These are phyloP conservation scores for Xylaria intraflava DNA, from an alignment of 495 filamentous ascomycete genomes.

Conservation along the genomic window DNA sequence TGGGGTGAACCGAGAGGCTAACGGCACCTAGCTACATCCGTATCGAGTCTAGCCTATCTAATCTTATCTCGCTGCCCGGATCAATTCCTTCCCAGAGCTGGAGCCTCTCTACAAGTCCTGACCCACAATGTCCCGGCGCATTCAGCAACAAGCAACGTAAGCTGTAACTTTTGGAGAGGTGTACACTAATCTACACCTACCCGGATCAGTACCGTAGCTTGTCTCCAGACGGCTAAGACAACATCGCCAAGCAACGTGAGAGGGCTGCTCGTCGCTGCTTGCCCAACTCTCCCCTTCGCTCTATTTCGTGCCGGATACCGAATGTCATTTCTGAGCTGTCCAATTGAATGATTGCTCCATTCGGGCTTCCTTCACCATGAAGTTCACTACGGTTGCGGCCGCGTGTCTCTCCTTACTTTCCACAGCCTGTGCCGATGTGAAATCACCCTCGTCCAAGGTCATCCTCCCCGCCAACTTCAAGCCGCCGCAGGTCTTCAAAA, in stretches of 20 bases:
- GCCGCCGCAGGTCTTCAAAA: constrained; percentile 84
- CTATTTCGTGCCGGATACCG: constrained; percentile 1
- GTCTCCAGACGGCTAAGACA: constrained; percentile 8
- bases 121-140: constrained; percentile 7
- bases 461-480: constrained; percentile 65
- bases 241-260: constrained; percentile 4
- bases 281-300: neutral
- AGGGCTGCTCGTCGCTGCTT: neutral
- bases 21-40: no score
- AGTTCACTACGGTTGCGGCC: constrained; percentile 44
- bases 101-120: no score
- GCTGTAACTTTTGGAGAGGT: constrained; percentile 29
- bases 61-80: neutral
- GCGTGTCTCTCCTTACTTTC: constrained; percentile 43
- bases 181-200: no score
- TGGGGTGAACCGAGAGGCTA: no score
- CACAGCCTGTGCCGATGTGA: constrained; percentile 32
- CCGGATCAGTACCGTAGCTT: neutral
- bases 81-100: neutral
- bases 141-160: constrained; percentile 30
- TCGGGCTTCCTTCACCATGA: constrained; percentile 41
- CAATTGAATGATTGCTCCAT: constrained; percentile 36
- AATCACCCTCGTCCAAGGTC: constrained; percentile 32
- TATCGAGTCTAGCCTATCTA: neutral
- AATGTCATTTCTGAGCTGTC: constrained; percentile 16